phyloP scores from a whole-genome alignment of 495 filamentous ascomycete genomes.

The Articulospora tetracladia region DNA sequence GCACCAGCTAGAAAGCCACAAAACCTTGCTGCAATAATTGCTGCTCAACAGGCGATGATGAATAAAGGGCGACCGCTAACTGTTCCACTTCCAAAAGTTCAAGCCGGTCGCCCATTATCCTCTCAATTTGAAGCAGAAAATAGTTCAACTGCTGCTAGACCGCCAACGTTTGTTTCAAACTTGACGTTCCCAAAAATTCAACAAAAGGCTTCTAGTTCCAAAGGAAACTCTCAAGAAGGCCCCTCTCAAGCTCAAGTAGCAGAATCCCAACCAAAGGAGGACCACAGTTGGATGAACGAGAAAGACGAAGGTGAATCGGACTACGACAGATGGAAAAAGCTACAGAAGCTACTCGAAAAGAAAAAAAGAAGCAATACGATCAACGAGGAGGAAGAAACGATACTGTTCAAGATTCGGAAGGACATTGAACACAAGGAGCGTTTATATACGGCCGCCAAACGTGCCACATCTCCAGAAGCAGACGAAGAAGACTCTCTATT shows the following conservation, averaged over 20 bases:
- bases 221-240: background rate
- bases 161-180: background rate
- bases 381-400: background rate
- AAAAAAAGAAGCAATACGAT: background rate
- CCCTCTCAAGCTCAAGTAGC: background rate
- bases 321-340: background rate
- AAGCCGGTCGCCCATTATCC: background rate
- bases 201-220: no score
- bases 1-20: no score
- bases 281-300: slow-evolving; percentile 1
- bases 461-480: background rate
- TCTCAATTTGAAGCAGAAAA: background rate
- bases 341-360: background rate
- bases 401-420: background rate
- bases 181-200: background rate
- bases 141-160: background rate
- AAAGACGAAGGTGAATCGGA: background rate
- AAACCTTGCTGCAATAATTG: no score
- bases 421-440: background rate
- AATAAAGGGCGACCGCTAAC: no score
- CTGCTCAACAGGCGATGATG: no score
- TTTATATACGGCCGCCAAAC: background rate
- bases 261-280: background rate
- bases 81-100: no score
- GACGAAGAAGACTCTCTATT: slow-evolving; percentile 2